Base-by-base conservation (phyloP, 106 monocot species). In the Dioscorea dumetorum region DNA sequence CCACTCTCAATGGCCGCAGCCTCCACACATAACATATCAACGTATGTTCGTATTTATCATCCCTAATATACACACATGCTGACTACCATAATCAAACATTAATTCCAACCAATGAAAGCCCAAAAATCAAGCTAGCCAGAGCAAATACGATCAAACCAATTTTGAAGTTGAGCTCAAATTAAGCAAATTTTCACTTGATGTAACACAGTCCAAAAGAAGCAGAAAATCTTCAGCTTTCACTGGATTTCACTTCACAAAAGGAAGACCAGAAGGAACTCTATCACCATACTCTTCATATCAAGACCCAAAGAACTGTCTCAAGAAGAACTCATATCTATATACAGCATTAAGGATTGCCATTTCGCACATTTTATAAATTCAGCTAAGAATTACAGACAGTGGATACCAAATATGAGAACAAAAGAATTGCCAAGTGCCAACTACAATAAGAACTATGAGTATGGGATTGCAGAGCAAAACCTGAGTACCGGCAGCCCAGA, bases 261-360 rank as follows among this genome's bases (percentile, higher is more conserved):
- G 99, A 22, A 99, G 71, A 51, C 99, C 99, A 65, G 99, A 99
- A 14, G 82, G 87, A 35, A 93, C 85, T 59, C 51, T 50, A 24
- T 32, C 57, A 48, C 85, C 90, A 77, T 99, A 99, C 62, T 90
- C 90, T 1, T 62, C 63, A 32, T 99, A 99, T 24, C 72, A 71
- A 14, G 57, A 33, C 12, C 99, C 99, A 72, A 99, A 99, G 58
- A 99, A 93, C 81, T 93, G 87, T 72, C 73, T 90, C 79, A 99
- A 73, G 75, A 99, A 93, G 76, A 83, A 93, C 51, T 99, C 93
- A 62, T 99, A 99, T 80, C 99, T 91, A 71, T 50, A 80, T 4
- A 24, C 64, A 48, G 41, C 13, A 63, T 84, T 22, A 79, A 80
- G 72, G 75, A 70, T 57, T 71, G 22, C 33, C 73, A 76, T 64